Base-by-base conservation (phyloP, 495 filamentous ascomycete genomes). In the Penicillium samsonianum region DNA sequence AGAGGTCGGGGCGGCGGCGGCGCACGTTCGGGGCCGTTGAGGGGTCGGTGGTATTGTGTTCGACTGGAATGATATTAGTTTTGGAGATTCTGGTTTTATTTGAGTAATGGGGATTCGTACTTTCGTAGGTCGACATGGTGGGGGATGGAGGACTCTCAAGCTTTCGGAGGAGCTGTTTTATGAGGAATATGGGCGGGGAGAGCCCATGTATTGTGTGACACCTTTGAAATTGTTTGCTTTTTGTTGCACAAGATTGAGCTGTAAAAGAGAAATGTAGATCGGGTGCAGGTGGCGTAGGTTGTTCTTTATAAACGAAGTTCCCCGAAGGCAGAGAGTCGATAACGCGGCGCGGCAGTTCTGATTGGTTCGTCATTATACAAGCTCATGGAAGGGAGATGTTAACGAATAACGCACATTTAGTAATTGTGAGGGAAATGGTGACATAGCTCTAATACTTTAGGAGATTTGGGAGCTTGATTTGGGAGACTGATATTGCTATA, bases 1-100 rank as follows among this genome's bases (percentile, higher is more conserved):
- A 87, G 73, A 96, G 88, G 75, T 96, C 90, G 37, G 91, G 85
- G 45, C 90, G 89, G 48, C 85, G 86, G 55, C 64, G 77, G 63
- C 61, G 76, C 37, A 55, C 65, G 58, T 51, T 75, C 26, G 52
- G 61, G 58, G 57, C 48, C 55, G 71, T 49, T 37, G 75, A 66
- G 50, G 75, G 77, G 56, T 77, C 70, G 38, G 70, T 67, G 26
- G 76, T 89, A 68, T 87, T 88, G 79, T 97, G 92, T 72, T 96
- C 92, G 67, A 93, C 92, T 96, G 63, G 5, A 47, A 19, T 26
- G 33, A 17, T 20, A 35, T 53, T 35, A 58, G 45, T 22, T 26
- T 52, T 28, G 14, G 25, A 19, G n/a, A 5, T 20, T 47, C 14
- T 10, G 11, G 35, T 23, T 50, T 41, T 20, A 23, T 7, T 7